phyloP scores from a whole-genome alignment of 306 rosid genomes.

The Carpinus viminea region DNA sequence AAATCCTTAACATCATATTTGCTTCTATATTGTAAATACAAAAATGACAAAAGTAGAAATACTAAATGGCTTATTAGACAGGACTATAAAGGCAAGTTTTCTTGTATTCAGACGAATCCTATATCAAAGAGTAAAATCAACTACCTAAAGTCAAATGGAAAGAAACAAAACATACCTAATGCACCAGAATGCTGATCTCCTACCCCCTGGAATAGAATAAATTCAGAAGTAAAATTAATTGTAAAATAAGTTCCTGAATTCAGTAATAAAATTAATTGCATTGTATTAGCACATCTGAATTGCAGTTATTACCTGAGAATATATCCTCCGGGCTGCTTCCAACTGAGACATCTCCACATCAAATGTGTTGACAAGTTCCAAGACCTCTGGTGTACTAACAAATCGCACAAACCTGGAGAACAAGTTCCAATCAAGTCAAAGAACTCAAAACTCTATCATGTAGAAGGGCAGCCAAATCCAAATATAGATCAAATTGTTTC shows the following conservation, averaged over 20 bases:
- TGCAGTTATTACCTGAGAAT: conserved; percentile 66
- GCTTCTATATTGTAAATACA: background rate
- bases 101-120: background rate
- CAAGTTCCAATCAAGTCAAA: conserved; percentile 19
- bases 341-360: conserved; percentile 95
- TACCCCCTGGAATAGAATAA: conserved; percentile 56
- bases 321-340: conserved; percentile 80
- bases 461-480: background rate
- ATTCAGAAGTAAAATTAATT: conserved; percentile 27
- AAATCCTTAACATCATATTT: background rate
- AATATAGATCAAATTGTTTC: background rate
- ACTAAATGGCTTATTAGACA: background rate
- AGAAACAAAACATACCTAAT: conserved; percentile 54
- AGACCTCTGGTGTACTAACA: conserved; percentile 84
- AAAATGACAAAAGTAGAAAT: background rate
- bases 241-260: conserved; percentile 24
- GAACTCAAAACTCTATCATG: conserved; percentile 17
- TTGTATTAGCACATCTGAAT: conserved; percentile 17
- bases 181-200: conserved; percentile 66
- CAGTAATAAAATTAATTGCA: conserved; percentile 22
- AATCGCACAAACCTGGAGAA: conserved; percentile 81
- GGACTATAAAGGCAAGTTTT: background rate
- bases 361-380: conserved; percentile 75
- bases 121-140: conserved; percentile 12
- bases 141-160: background rate